Percentiles rank a stretch among this genome's conserved stretches.
phyloP scores from a whole-genome alignment of 2,329 filamentous ascomycete genomes.

The Colletotrichum euphorbiae region DNA sequence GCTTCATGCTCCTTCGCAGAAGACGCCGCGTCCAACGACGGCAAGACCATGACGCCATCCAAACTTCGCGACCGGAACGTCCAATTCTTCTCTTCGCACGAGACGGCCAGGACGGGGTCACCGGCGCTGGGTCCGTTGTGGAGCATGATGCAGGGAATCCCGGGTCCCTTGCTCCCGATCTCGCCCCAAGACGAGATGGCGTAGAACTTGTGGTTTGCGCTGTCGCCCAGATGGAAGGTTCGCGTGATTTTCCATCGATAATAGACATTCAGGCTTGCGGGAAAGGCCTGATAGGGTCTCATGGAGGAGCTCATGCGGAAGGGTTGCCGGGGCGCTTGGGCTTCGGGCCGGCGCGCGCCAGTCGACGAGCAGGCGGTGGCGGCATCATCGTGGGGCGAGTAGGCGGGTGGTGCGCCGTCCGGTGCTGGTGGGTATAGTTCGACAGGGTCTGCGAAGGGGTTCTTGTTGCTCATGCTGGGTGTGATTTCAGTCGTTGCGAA shows the following conservation, averaged over 20 bases:
- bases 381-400: neutral
- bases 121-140: slow-evolving; percentile 8
- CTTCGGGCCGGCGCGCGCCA: neutral
- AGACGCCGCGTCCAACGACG: neutral
- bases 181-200: neutral
- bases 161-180: slow-evolving; percentile 1
- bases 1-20: neutral
- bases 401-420: neutral
- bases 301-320: neutral
- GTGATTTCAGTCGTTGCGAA: too few relatives aligned
- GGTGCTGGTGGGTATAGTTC: neutral
- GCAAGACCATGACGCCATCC: neutral
- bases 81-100: slow-evolving; percentile 2
- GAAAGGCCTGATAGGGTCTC: neutral
- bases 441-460: neutral
- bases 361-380: neutral
- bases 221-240: slow-evolving; percentile 11
- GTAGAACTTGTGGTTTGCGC: slow-evolving; percentile 6
- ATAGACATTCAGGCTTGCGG: neutral
- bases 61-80: neutral
- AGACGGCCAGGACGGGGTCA: neutral
- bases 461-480: neutral
- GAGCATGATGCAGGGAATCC: slow-evolving; percentile 1
- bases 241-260: slow-evolving; percentile 1
- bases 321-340: neutral